Base-by-base conservation (phyloP, 129 eudicot species). In the Heracleum sosnowskyi region DNA sequence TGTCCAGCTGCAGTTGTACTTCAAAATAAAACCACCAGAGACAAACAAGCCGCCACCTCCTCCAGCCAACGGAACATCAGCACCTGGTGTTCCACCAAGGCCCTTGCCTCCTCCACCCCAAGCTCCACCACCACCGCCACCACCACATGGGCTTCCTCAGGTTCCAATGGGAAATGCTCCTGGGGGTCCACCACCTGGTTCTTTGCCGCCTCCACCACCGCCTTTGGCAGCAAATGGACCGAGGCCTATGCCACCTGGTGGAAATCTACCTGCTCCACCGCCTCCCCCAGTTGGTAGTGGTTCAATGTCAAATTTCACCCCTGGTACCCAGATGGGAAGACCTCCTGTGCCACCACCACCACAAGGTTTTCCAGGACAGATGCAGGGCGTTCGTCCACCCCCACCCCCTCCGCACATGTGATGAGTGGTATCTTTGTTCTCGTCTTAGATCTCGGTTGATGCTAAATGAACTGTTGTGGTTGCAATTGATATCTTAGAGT, bases 191-290 rank as follows among this genome's bases (percentile, higher is more conserved):
- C 89, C 83, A n/a, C 85, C 91, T 66, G 91, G 87, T 45, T 80
- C 90, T 42, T 70, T 89, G 90, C 97, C 91, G 10, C 92, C 91
- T 3, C 91, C 92, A 33, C 90, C 89, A 0, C 96, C 96, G 28
- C 92, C 90, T 28, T 83, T 93, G 60, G 85, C 87, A 88, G 90
- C 84, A 62, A 89, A 91, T 72, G 98, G 97, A 36, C 98, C 97
- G 4, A 84, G 98, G 81, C 96, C 97, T 49, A 91, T 91, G 96
- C 97, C 97, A 26, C 98, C 97, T 45, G 96, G 96, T 69, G 98
- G 92, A 28, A 83, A 85, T 76, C 79, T 88, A 72, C 92, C 98
- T 71, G 95, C 97, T 12, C 96, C 97, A 53, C 95, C 97, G 5
- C 96, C 96, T 39, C 98, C 98, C 37, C 93, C 97, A 41, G 81